These are phyloP conservation scores for Phlebiopsis flavidoalba DNA, from an alignment of 768 basidiomycete species.

Conservation along the genomic window DNA sequence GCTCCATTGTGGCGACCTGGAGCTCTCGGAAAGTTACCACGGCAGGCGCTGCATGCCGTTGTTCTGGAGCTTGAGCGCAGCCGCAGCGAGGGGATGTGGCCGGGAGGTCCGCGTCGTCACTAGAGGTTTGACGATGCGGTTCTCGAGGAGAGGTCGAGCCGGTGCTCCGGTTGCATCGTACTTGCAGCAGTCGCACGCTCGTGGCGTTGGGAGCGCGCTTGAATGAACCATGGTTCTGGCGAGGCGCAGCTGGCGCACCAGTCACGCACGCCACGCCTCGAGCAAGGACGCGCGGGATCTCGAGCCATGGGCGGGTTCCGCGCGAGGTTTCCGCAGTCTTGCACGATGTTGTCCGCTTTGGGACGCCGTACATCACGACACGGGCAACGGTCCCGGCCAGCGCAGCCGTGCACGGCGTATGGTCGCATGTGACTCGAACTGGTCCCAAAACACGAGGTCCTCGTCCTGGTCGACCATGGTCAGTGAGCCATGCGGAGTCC, in stretches of 20 bases:
- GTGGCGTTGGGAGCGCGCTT: slow-evolving; percentile 91
- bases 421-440: slow-evolving; percentile 76
- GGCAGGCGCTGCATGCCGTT: slow-evolving; percentile 88
- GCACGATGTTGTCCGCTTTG: slow-evolving; percentile 80
- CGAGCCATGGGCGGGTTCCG: slow-evolving; percentile 94
- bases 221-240: slow-evolving; percentile 92
- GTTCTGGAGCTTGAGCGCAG: slow-evolving; percentile 75
- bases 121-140: slow-evolving; percentile 84
- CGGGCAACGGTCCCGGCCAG: slow-evolving; percentile 87
- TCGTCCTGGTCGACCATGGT: slow-evolving; percentile 50
- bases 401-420: slow-evolving; percentile 71
- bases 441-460: slow-evolving; percentile 61
- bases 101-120: slow-evolving; percentile 82
- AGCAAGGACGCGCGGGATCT: slow-evolving; percentile 96
- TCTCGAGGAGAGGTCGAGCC: slow-evolving; percentile 88
- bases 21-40: slow-evolving; percentile 78
- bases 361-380: slow-evolving; percentile 77
- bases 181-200: slow-evolving; percentile 67
- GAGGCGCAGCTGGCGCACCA: slow-evolving; percentile 80
- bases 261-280: slow-evolving; percentile 77
- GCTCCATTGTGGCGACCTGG: slow-evolving; percentile 57
- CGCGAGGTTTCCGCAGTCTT: slow-evolving; percentile 83
- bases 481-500: background rate
- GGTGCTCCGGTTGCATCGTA: slow-evolving; percentile 65
- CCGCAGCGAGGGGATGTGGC: slow-evolving; percentile 67